Conservation (phyloP, 2,329 filamentous ascomycete species). For the Grosmannia serpens region DNA sequence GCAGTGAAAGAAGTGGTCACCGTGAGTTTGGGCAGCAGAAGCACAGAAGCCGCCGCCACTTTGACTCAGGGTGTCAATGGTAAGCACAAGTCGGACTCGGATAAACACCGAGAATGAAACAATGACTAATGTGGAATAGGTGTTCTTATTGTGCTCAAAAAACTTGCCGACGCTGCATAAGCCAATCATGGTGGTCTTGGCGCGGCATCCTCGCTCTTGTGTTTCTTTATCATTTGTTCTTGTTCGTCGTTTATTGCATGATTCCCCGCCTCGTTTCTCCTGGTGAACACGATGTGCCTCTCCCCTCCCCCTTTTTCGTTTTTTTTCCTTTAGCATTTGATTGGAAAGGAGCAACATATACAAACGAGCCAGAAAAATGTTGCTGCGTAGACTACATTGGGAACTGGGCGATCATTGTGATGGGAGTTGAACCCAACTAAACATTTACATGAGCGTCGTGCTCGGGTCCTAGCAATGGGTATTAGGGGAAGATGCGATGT, state of each 20-base stretch:
- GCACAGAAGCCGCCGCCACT: conserved; percentile 77
- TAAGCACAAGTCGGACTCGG: conserved; percentile 27
- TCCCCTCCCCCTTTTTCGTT: not conserved
- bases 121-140: conserved; percentile 5
- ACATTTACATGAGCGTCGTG: not conserved
- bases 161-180: conserved; percentile 5
- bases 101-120: not conserved
- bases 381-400: not conserved
- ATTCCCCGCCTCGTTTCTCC: not conserved
- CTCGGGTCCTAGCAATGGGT: not conserved
- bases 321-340: not conserved
- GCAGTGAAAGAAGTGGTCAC: conserved; percentile 62
- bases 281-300: not conserved
- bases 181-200: no score
- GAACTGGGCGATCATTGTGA: not conserved
- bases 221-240: not conserved
- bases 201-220: not conserved
- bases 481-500: not conserved
- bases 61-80: conserved; percentile 87
- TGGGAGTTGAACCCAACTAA: not conserved
- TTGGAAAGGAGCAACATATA: not conserved
- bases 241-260: not conserved
- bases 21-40: conserved; percentile 75
- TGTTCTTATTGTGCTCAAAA: conserved; percentile 13
- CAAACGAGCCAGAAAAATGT: not conserved